Evolutionary conservation across 1,284 basidiomycete species (phyloP).

Genomic region (Pseudozyma tsukubaensis): DNA sequence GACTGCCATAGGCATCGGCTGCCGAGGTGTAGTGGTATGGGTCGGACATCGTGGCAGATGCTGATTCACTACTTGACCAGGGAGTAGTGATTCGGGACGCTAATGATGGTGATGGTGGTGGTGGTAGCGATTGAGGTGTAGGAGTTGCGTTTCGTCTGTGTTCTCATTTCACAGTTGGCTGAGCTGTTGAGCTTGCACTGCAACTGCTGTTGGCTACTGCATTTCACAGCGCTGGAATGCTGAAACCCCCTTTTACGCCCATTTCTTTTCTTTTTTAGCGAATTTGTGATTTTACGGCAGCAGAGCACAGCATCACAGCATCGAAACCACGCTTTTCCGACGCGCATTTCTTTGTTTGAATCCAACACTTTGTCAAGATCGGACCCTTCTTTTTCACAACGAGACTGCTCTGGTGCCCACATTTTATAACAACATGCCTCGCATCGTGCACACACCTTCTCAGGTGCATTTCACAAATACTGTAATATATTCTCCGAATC

Average conservation of each 20-base stretch:
- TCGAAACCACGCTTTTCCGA: constrained; percentile 28
- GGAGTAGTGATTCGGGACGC: not conserved
- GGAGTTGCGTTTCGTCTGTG: too few species aligned
- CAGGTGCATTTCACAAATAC: not conserved
- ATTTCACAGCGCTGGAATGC: too few species aligned
- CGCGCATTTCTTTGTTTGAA: constrained; percentile 9
- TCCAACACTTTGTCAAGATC: constrained; percentile 1
- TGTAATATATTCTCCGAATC: constrained; percentile 1
- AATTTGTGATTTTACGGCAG: too few species aligned
- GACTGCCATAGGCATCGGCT: constrained; percentile 37
- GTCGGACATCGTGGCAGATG: constrained; percentile 19
- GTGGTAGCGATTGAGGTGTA: not conserved
- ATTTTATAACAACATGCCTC: not conserved
- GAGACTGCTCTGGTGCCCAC: not conserved
- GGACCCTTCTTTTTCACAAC: constrained; percentile 8
- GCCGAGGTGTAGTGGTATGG: constrained; percentile 39
- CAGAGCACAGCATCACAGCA: too few species aligned
- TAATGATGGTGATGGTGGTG: constrained; percentile 8
- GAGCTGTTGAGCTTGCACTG: too few species aligned
- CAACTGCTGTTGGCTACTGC: too few species aligned
- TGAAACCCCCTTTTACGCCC: too few species aligned
- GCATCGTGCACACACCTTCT: not conserved
- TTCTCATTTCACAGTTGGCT: too few species aligned
- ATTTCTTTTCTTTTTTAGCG: too few species aligned
- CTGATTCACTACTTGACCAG: not conserved